A percentile compares a stretch with the other conserved stretches of the same genome.
Evolutionary conservation across 371 early-diverging fungal genomes (phyloP).

Genomic region (Lichtheimia ramosa): DNA sequence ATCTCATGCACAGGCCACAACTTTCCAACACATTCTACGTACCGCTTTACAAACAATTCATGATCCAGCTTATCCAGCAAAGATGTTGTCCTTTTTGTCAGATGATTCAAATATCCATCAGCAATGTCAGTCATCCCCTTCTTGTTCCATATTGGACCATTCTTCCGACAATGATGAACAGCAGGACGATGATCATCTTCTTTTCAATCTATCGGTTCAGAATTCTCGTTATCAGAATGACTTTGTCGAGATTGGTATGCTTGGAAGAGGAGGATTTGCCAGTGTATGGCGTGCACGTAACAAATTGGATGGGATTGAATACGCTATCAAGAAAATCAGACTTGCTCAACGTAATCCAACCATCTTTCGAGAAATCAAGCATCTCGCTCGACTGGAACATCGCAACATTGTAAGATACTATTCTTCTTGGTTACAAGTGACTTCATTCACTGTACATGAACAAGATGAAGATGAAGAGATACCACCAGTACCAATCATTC

Average conservation of each 20-base stretch:
- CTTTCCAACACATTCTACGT: constrained; percentile 77
- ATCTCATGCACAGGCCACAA: constrained; percentile 72
- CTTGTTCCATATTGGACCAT: background rate
- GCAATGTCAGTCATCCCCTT: too few species aligned
- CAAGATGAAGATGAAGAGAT: constrained; percentile 13
- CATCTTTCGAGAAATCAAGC: constrained; percentile 90
- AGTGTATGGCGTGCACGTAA: constrained; percentile 76
- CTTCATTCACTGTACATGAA: constrained; percentile 9
- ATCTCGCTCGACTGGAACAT: constrained; percentile 86
- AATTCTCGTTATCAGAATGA: constrained; percentile 81
- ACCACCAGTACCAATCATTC: too few species aligned
- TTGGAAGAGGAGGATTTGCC: constrained; percentile 96
- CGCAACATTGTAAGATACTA: constrained; percentile 91
- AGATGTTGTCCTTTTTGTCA: background rate
- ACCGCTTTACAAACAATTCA: constrained; percentile 74
- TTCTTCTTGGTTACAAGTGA: constrained; percentile 87
- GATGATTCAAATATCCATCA: background rate
- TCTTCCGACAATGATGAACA: background rate
- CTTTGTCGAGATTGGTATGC: constrained; percentile 71
- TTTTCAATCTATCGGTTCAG: constrained; percentile 46
- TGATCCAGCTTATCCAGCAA: constrained; percentile 12
- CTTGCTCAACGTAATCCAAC: constrained; percentile 23
- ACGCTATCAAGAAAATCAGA: constrained; percentile 87
- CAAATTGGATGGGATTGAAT: constrained; percentile 79
- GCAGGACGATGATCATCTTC: constrained; percentile 1